Percentiles rank a stretch among this genome's conserved stretches.
Conservation (phyloP, 345 rosid genomes). For the Linum trigynum region DNA sequence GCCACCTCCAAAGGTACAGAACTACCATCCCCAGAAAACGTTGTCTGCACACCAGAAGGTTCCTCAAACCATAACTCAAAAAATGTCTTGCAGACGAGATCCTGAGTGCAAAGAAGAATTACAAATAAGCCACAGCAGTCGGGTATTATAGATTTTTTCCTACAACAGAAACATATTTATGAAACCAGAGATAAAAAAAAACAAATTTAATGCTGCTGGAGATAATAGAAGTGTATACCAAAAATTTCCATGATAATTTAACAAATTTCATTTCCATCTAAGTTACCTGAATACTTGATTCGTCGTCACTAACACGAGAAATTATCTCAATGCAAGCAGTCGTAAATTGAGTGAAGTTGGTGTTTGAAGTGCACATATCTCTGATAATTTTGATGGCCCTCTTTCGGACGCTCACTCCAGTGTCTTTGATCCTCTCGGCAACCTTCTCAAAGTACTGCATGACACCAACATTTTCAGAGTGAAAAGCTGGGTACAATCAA, state of each 20-base stretch:
- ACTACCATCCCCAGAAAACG: constrained; percentile 69
- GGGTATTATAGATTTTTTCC: not conserved
- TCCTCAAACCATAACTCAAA: constrained; percentile 99
- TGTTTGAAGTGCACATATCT: constrained; percentile 89
- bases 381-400: constrained; percentile 91
- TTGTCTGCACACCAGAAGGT: constrained; percentile 60
- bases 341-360: constrained; percentile 78
- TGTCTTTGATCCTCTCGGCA: constrained; percentile 96
- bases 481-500: constrained; percentile 6
- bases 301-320: constrained; percentile 93
- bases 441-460: constrained; percentile 96
- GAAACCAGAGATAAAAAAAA: not conserved
- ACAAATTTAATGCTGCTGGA: not conserved
- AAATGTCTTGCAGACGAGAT: constrained; percentile 97
- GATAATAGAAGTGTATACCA: not conserved
- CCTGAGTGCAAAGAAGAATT: constrained; percentile 36
- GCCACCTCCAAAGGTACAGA: constrained; percentile 84
- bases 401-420: constrained; percentile 96
- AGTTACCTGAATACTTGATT: constrained; percentile 90
- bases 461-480: constrained; percentile 4
- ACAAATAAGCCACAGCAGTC: not conserved
- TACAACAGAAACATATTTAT: not conserved
- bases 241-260: not conserved
- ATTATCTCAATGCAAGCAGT: constrained; percentile 86
- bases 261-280: constrained; percentile 6